phyloP scores from a whole-genome alignment of 306 rosid genomes.

The Castanea mollissima region DNA sequence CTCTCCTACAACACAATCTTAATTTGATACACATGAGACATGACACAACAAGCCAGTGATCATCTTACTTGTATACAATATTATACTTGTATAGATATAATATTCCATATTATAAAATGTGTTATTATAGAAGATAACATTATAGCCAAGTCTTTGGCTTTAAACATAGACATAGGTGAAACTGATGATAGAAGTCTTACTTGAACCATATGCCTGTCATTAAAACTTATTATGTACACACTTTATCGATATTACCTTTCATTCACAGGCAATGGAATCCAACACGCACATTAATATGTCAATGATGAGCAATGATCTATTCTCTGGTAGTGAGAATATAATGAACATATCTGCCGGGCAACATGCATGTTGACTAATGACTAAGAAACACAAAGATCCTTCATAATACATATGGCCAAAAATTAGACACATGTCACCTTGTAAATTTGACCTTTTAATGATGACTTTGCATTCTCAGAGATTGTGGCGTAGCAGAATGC shows the following conservation, averaged over 20 bases:
- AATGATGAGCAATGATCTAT: slow-evolving; percentile 30
- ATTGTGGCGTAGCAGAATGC: slow-evolving; percentile 43
- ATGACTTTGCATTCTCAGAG: slow-evolving; percentile 56
- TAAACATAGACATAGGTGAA: not conserved
- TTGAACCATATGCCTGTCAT: slow-evolving; percentile 1
- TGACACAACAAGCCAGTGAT: not conserved
- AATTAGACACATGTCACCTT: slow-evolving; percentile 47
- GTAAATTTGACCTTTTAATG: slow-evolving; percentile 57
- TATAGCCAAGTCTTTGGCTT: not conserved
- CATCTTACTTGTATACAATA: not conserved
- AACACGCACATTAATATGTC: slow-evolving; percentile 38
- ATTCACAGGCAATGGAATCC: slow-evolving; percentile 46
- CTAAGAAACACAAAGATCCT: slow-evolving; percentile 17
- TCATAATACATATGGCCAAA: not conserved
- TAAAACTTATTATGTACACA: not conserved
- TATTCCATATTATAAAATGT: not conserved
- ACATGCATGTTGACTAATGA: slow-evolving; percentile 48
- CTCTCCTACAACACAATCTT: not conserved
- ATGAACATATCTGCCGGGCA: slow-evolving; percentile 54
- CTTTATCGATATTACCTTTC: slow-evolving; percentile 49
- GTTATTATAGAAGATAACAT: not conserved
- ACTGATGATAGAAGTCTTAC: not conserved
- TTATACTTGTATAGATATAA: not conserved
- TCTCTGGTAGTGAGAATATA: slow-evolving; percentile 44
- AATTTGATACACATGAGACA: not conserved